These are phyloP conservation scores for Streptanthus diversifolius DNA, from an alignment of 345 rosid species.

Conservation along the genomic window DNA sequence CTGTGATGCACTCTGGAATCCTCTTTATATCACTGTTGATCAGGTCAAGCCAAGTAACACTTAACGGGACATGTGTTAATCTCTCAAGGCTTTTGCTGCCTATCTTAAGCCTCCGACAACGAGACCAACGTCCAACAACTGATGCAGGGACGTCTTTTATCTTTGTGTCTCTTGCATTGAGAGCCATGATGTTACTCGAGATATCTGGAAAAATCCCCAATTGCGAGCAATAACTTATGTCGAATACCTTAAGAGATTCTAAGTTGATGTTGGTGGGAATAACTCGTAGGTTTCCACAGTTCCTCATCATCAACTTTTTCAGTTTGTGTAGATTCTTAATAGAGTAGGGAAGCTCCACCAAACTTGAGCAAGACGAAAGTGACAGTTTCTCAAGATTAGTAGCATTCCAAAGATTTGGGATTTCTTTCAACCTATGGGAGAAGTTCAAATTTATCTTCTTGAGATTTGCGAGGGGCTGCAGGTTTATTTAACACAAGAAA, in stretches of 20 bases:
- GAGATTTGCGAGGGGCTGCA: constrained; percentile 25
- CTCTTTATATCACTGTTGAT: neutral
- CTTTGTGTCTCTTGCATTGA: neutral
- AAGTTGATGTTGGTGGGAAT: constrained; percentile 19
- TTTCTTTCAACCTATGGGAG: neutral
- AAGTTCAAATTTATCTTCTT: neutral
- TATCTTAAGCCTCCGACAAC: neutral
- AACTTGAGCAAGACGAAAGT: constrained; percentile 8
- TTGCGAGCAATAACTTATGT: neutral
- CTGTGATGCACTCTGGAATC: constrained; percentile 1
- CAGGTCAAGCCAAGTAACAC: neutral
- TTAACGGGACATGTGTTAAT: neutral
- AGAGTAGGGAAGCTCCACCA: constrained; percentile 23
- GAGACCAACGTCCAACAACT: neutral
- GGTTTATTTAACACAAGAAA: neutral
- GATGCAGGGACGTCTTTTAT: constrained; percentile 8
- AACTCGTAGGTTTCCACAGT: neutral
- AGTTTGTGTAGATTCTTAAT: constrained; percentile 20
- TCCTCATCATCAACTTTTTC: neutral
- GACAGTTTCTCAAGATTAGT: constrained; percentile 2
- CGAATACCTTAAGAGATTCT: neutral
- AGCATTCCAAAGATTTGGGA: constrained; percentile 30
- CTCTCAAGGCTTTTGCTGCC: constrained; percentile 5
- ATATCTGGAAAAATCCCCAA: constrained; percentile 24
- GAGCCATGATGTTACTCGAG: neutral